Evolutionary conservation across 805 yeast species (phyloP), one percentile per base, ranked within the genome.

Genomic region (Lachancea kluyveri): DNA sequence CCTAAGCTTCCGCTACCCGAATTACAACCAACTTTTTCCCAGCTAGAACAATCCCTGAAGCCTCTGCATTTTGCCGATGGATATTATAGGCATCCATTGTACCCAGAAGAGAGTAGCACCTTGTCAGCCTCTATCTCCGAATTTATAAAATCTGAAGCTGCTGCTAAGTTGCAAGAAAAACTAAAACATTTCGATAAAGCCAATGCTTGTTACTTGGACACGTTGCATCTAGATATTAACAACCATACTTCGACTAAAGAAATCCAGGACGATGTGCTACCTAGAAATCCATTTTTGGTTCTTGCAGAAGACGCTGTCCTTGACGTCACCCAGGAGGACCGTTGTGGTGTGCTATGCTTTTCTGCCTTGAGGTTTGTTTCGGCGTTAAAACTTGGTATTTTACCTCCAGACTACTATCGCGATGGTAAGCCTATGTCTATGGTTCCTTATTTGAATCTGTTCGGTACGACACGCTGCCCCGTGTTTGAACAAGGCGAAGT

Each of bases 211-310:
- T 81, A 81, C 53, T 55, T 81, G 32, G 77, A 77, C 43, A 67
- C 66, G 17, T 45, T 65, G 25, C 59, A 61, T 30, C 35, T 62
- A 26, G 67, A 64, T 36, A 62, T 62, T 25, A 63, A 64, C 30
- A 65, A 64, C 39, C 64, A 60, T 17, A 48, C 54, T 19, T 64
- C 76, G 21, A 73, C 82, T 0, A 79, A 80, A 11, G 80, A 74
- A 34, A 59, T 75, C 17, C 64, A 77, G 30, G 81, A 82, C 13
- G 80, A 77, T 41, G 72, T 78, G 1, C 59, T 82, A 25, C 94
- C 94, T 4, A 63, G 90, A 39, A 82, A 81, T 50, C 94, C 94
- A 1, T 81, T 79, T 46, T 65, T 82, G 42, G 71, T 82, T 8
- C 54, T 82, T 11, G 86, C 80, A 41, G 80, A 80, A 48, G 94